Conservation (phyloP, 176 grass and related monocot genomes). For the Eleusine indica region DNA sequence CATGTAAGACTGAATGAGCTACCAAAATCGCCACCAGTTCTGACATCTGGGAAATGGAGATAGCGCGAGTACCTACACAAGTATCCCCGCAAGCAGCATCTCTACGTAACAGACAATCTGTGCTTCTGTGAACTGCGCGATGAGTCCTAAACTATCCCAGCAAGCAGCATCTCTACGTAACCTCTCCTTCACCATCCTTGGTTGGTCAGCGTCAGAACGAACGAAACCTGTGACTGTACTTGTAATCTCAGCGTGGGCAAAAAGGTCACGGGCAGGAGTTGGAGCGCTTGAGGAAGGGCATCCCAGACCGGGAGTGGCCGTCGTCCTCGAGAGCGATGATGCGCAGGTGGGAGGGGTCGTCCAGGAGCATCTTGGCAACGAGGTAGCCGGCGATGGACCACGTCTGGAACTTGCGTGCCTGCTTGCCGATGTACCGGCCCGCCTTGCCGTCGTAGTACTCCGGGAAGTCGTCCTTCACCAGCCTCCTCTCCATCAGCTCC, state of each 20-base stretch:
- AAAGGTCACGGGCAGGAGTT: conserved; percentile 46
- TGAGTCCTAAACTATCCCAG: not conserved
- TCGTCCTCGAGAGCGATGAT: conserved; percentile 47
- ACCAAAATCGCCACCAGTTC: not conserved
- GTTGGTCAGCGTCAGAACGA: conserved; percentile 13
- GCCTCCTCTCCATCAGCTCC: conserved; percentile 46
- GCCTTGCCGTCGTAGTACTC: conserved; percentile 63
- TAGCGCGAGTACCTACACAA: not conserved
- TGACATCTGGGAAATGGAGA: not conserved
- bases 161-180: not conserved
- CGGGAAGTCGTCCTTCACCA: conserved; percentile 53
- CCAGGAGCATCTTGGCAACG: conserved; percentile 53
- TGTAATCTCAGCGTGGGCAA: not conserved
- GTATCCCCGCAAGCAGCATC: not conserved
- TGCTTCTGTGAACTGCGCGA: not conserved
- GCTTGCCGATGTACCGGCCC: conserved; percentile 59
- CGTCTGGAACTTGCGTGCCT: conserved; percentile 62
- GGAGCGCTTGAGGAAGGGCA: conserved; percentile 49
- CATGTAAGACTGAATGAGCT: not conserved
- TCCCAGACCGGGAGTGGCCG: conserved; percentile 26
- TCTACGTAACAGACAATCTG: not conserved
- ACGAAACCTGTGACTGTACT: not conserved
- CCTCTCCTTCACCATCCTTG: not conserved
- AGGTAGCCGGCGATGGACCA: conserved; percentile 65
- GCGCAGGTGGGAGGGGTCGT: conserved; percentile 50